Percentiles rank a stretch among this genome's conserved stretches.
Evolutionary conservation across 176 grass and related monocot species (phyloP).

Genomic region (Oryza glumipatula): DNA sequence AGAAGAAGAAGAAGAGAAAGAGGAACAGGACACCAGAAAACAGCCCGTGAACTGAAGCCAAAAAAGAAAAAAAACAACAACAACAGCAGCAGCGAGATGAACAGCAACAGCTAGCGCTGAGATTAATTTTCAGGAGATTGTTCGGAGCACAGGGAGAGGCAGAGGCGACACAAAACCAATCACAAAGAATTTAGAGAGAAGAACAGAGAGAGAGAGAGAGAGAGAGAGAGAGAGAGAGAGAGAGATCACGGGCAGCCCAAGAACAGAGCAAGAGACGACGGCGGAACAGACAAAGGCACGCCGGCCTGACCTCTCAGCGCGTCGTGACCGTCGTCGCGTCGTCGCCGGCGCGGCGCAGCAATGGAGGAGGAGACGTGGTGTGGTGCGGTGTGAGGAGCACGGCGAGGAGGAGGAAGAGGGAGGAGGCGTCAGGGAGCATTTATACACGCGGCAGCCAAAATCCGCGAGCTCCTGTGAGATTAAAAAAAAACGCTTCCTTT

Average conservation of each 20-base stretch:
- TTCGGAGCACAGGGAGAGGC: background rate
- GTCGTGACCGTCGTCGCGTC: background rate
- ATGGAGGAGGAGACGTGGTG: background rate
- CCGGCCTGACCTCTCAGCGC: background rate
- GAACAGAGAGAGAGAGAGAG: background rate
- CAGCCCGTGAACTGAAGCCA: slow-evolving; percentile 6
- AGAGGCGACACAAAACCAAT: background rate
- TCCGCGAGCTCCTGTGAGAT: background rate
- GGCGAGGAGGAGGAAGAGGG: background rate
- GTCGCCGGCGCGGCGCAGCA: background rate
- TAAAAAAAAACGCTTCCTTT: background rate
- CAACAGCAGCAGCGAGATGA: too few species aligned
- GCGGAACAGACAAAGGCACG: slow-evolving; percentile 22
- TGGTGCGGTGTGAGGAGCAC: background rate
- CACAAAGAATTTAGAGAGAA: background rate
- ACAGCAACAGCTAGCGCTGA: background rate
- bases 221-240: background rate
- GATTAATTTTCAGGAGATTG: background rate
- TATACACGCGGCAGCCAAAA: background rate
- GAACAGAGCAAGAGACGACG: background rate
- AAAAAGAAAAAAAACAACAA: too few species aligned
- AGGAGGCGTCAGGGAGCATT: background rate
- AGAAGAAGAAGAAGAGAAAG: background rate
- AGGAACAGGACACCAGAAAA: background rate
- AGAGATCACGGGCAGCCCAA: slow-evolving; percentile 9